Base-by-base conservation (phyloP, 345 rosid species). In the Excoecaria cochinchinensis region DNA sequence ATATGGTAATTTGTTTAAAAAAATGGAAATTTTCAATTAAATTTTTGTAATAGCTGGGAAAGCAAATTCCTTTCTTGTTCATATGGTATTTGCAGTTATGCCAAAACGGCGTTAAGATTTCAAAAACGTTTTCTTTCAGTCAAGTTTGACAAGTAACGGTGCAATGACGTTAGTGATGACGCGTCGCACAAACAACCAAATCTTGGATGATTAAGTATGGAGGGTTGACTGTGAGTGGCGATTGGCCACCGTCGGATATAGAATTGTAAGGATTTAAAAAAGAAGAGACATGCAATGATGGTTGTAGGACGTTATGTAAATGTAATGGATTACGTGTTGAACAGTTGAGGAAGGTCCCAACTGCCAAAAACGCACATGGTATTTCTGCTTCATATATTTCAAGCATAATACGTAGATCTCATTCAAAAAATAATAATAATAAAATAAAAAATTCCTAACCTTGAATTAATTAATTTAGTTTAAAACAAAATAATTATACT, bases 161-260 rank as follows among this genome's bases (percentile, higher is more conserved):
- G 15, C 2, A 1, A 19, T 70, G 74, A 70, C 64, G 74, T 56
- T 21, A 70, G 52, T 56, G 21, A 21, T 71, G 74, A 71, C 64
- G 74, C 19, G 64, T 21, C 12, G 46, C 8, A 56, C 1, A 56
- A 19, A 6, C 10, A n/a, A 0, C 21, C 11, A 7, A 9, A 56
- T 17, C 6, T n/a, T 19, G 8, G 10, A 56, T 6, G 10, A 8
- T 17, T 10, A 21, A 17, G 1, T 5, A 56, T 6, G 8, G 25
- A 5, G 7, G 21, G 59, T 17, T 5, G 8, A n/a, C 1, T n/a
- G 1, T 56, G 25, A 56, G 9, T 21, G 59, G 8, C 24, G n/a
- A 56, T 5, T 56, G 22, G 22, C 5, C 6, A 6, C 59, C 59
- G 59, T 56, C 0, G 46, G 8, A 42, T 42, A 42, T 42, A 8